Conservation (phyloP, 129 eudicot species). For the sunflower (Helianthus annuus) region HanXRQr2.0-SUNRISE NC_035436.2:202508195-202508694, state of each 20-base stretch:
- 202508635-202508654: constrained; percentile 49
- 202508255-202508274: too few species aligned
- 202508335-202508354: too few species aligned
- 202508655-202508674: neutral
- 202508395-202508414: too few species aligned
- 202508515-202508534: neutral
- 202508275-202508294: too few species aligned
- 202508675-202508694: neutral
- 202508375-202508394: too few species aligned
- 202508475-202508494: neutral
- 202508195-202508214: too few species aligned
- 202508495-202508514: constrained; percentile 12
- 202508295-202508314: too few species aligned
- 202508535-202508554: constrained; percentile 62
- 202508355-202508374: too few species aligned
- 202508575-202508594: constrained; percentile 90
- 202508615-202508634: constrained; percentile 94
- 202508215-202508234: too few species aligned
- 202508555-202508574: constrained; percentile 97
- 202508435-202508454: neutral
- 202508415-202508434: too few species aligned
- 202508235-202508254: too few species aligned
- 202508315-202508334: too few species aligned
- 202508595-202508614: constrained; percentile 88
- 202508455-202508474: neutral